phyloP scores from a whole-genome alignment of 345 rosid genomes.

The Dovyalis caffra region DNA sequence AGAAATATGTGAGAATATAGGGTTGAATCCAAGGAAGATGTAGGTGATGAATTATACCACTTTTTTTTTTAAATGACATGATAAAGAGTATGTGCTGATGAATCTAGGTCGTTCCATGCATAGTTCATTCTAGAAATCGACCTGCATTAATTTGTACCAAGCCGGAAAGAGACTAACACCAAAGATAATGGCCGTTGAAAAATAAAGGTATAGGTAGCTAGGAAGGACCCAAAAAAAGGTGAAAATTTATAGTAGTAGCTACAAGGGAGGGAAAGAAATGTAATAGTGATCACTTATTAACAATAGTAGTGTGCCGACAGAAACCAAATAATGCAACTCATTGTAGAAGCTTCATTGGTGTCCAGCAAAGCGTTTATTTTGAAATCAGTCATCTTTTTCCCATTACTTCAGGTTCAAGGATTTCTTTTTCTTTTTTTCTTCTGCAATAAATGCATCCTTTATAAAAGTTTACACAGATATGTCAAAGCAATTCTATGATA shows the following conservation, averaged over 20 bases:
- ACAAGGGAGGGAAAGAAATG: not conserved
- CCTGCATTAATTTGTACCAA: not conserved
- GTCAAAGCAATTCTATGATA: not conserved
- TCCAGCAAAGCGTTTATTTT: constrained; percentile 6
- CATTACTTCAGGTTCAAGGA: not conserved
- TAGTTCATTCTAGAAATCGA: not conserved
- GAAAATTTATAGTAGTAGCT: no score
- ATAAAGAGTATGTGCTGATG: not conserved
- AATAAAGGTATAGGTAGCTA: not conserved
- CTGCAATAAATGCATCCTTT: no score
- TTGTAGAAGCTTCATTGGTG: constrained; percentile 14
- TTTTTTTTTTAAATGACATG: no score
- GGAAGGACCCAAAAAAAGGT: not conserved
- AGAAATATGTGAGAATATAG: no score
- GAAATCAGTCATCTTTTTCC: not conserved
- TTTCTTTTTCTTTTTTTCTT: not conserved
- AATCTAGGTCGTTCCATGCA: not conserved
- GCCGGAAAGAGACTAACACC: not conserved
- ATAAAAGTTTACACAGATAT: no score
- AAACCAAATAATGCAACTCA: constrained; percentile 5
- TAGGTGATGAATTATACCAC: not conserved
- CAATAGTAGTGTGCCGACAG: constrained; percentile 5
- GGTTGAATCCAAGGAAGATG: no score
- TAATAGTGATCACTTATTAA: not conserved
- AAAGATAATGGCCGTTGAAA: not conserved